Evolutionary conservation across 2,329 filamentous ascomycete genomes (phyloP), one percentile per base, ranked within the genome.

Genomic region (Colletotrichum tofieldiae): DNA sequence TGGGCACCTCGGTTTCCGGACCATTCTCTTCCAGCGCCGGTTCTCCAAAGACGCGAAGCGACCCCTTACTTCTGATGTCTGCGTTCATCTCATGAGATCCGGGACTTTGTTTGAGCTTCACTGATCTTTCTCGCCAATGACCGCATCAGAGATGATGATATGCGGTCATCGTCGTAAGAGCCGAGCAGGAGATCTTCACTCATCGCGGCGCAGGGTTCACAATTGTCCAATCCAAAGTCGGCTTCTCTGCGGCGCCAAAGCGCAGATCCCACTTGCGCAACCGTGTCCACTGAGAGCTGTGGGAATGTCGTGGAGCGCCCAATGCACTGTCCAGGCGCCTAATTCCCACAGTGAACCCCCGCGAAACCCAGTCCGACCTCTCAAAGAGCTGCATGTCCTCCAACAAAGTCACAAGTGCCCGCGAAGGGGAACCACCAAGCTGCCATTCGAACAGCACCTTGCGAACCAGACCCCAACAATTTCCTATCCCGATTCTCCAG

Each of bases 251-350:
- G 39, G 32, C n/a, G 32, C 66, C 35, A 43, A 49, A 37, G 37
- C 12, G n/a, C 26, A 47, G n/a, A 32, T 37, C 20, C 11, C n/a
- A 14, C 29, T 64, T 58, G 65, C 59, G 69, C 65, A 68, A 72
- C 59, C 60, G 70, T 72, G 70, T 72, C 70, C 70, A 70, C 54
- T 55, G 37, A 51, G 26, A 55, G 29, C 39, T 9, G 63, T 67
- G 67, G 63, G 29, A 47, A 32, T n/a, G 39, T 5, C 16, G 58
- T 47, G 52, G 65, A 41, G 52, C 58, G 29, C 47, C 43, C 18
- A n/a, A 35, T 26, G 59, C 52, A 64, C 59, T 43, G 54, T 60
- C 32, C 23, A 41, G 3, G n/a, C 20, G 16, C 43, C 43, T 43
- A 26, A 54, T 69, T 69, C 65, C 59, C 65, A 67, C 65, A 58